Evolutionary conservation across 2,329 filamentous ascomycete genomes (phyloP), one percentile per base, ranked within the genome.

Genomic region (Diplodia corticola): DNA sequence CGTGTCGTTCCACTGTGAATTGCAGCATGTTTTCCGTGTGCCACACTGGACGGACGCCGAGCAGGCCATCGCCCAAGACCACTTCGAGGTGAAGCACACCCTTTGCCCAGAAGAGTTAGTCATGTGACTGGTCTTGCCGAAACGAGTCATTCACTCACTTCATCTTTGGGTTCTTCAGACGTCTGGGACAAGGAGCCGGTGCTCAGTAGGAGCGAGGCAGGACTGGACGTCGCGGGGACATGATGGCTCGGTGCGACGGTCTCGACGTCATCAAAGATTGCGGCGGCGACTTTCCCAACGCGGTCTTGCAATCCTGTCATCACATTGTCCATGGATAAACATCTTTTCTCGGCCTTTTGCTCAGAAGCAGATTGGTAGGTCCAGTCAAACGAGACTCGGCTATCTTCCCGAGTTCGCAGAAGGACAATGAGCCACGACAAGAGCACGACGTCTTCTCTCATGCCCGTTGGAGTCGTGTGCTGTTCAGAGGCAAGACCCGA

Each of bases 1-100:
- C 75, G 64, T 83, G 76, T 26, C 76, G 77, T 2, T 74, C 75
- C 3, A 82, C 73, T 67, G 82, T 82, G 69, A 80, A 81, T 40
- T 73, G 75, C n/a, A 80, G 74, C 71, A 82, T 78, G 49, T 73
- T 78, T 4, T 79, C 70, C 12, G 76, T 75, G 35, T 77, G 73
- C 80, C 81, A 83, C 63, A 76, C 68, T 13, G 81, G 78, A 13
- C 74, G 76, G 10, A 81, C 75, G 22, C 77, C 68, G 22, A 83
- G 54, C 2, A 63, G 68, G 7, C 68, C 68, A 51, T 71, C 65
- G 17, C 71, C 67, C 37, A 80, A 57, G 20, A 30, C 6, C 22
- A 40, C 20, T 44, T 57, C 33, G 35, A 57, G 12, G 13, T 57
- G 53, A 26, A 57, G 53, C 13, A 40, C 35, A 28, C 33, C 53